Evolutionary conservation across 2,329 filamentous ascomycete species (phyloP).

Genomic region (Phyllosticta citrichinensis): DNA sequence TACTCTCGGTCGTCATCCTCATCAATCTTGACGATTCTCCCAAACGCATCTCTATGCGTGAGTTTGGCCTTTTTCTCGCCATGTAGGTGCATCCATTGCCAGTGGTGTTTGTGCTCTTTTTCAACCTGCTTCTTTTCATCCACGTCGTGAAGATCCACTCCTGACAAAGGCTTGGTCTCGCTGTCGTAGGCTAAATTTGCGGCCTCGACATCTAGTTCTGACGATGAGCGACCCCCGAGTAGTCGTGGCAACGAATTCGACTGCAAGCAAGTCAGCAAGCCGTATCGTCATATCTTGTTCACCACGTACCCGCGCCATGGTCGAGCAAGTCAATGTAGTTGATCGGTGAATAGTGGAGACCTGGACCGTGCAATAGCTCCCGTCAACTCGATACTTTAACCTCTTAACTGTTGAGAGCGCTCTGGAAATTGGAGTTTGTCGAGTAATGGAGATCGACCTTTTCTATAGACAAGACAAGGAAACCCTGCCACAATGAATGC

Average conservation of each 20-base stretch:
- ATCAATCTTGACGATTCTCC: neutral
- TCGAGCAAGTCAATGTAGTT: neutral
- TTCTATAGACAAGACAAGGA: neutral
- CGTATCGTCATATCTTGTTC: neutral
- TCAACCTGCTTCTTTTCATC: neutral
- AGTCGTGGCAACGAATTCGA: neutral
- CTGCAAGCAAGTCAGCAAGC: neutral
- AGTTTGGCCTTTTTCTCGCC: neutral
- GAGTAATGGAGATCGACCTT: neutral
- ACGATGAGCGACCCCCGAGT: neutral
- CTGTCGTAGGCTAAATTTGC: neutral
- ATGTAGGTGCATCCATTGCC: neutral
- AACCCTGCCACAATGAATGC: neutral
- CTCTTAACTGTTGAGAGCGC: neutral
- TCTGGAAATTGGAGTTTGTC: neutral
- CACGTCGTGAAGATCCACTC: neutral
- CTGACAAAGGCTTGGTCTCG: neutral
- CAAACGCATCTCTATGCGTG: neutral
- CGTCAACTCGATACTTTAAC: no score
- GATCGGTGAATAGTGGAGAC: neutral
- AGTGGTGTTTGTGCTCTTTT: neutral
- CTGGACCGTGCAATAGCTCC: neutral
- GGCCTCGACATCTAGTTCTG: neutral
- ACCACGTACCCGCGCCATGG: neutral
- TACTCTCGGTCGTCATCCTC: neutral